Evolutionary conservation across 495 filamentous ascomycete species (phyloP), one percentile per base, ranked within the genome.

Genomic region (Penicillium roqueforti): DNA sequence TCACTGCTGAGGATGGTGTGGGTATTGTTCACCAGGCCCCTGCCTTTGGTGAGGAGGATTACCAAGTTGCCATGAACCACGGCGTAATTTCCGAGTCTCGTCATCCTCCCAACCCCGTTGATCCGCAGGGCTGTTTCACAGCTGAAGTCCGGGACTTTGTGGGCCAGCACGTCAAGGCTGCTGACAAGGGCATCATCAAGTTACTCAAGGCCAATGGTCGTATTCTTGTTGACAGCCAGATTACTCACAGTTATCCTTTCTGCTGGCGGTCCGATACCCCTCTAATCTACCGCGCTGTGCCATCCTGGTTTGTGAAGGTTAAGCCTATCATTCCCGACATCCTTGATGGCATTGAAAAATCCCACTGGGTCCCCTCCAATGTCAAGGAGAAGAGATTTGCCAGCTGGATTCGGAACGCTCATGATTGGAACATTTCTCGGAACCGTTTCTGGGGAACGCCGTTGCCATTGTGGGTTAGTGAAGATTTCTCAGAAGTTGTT

Each of bases 401-500:
- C 6, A 83, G 79, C 68, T 96, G 95, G 88, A 90, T 91, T 54
- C 76, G 80, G 32, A 95, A 92, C 67, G 91, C 93, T n/a, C 84
- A 88, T 38, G 93, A 98, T 72, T 98, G 93, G 93, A 96, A 96
- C 68, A 86, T 98, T 34, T 95, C 91, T 41, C 81, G 93, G 37
- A 97, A 96, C 69, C 82, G 93, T 48, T 98, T 96, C 70, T 98
- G 93, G 93, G 93, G 93, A 55, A 97, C 93, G 1, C 93, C 93
- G 0, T 81, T 98, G 26, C 93, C 93, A 1, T 62, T 97, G 37
- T 98, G 93, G 93, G 85, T 88, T 2, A 95, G 86, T 69, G 88
- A 93, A 36, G 92, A 97, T 66, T 72, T 83, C 60, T 84, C 89
- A 57, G 93, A 98, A 69, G 74, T 87, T 50, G 83, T 98, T 32